Evolutionary conservation across 2,329 filamentous ascomycete species (phyloP).

Genomic region (Lojkania enalia): DNA sequence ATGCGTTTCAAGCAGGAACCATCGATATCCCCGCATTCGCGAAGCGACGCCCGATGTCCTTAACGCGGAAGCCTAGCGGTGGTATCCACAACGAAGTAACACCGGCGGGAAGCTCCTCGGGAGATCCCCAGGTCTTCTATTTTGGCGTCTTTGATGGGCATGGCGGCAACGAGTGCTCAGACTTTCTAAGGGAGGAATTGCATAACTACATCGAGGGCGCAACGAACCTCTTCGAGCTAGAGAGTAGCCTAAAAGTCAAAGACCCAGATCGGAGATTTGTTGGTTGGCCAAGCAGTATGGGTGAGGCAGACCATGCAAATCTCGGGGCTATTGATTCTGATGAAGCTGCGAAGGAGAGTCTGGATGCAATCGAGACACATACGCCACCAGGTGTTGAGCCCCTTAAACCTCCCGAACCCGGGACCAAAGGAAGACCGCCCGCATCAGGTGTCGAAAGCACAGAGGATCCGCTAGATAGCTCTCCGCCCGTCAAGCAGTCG

Average conservation of each 20-base stretch:
- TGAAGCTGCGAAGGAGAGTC: constrained; percentile 43
- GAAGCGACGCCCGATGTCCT: constrained; percentile 71
- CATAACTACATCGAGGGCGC: constrained; percentile 88
- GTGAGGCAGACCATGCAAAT: constrained; percentile 23
- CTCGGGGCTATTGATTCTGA: constrained; percentile 18
- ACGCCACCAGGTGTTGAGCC: constrained; percentile 47
- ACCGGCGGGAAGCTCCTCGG: constrained; percentile 74
- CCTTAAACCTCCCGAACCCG: constrained; percentile 37
- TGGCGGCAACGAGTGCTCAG: constrained; percentile 84
- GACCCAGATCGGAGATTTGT: constrained; percentile 20
- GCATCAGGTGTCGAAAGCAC: constrained; percentile 29
- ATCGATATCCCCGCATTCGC: constrained; percentile 93
- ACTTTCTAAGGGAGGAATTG: constrained; percentile 80
- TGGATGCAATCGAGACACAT: constrained; percentile 55
- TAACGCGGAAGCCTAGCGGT: constrained; percentile 49
- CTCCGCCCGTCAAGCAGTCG: constrained; percentile 40
- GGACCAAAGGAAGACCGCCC: constrained; percentile 25
- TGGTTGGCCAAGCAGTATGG: constrained; percentile 31
- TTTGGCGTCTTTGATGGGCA: constrained; percentile 97
- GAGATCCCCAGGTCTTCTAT: constrained; percentile 96
- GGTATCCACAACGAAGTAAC: constrained; percentile 59
- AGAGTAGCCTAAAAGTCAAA: constrained; percentile 72
- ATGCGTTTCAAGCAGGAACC: constrained; percentile 90
- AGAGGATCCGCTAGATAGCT: constrained; percentile 26
- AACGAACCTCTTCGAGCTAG: constrained; percentile 73